These are phyloP conservation scores for Pholiota molesta DNA, from an alignment of 768 basidiomycete species.

Conservation along the genomic window DNA sequence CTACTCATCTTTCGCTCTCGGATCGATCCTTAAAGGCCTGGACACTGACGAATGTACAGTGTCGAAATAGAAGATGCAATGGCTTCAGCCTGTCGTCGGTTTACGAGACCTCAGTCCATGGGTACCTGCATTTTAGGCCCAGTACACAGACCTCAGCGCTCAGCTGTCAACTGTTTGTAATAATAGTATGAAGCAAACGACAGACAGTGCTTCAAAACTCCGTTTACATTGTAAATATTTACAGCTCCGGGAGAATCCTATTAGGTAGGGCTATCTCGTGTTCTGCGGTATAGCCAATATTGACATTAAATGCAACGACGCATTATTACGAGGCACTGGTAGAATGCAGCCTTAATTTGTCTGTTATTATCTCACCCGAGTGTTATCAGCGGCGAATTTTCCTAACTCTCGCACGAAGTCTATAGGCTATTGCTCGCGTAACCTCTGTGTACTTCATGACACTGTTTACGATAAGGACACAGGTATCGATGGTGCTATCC, in stretches of 20 bases:
- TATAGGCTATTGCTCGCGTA: background rate
- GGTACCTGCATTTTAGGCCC: background rate
- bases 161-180: background rate
- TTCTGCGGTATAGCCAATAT: background rate
- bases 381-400: background rate
- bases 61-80: background rate
- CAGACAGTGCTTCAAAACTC: background rate
- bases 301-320: background rate
- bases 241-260: background rate
- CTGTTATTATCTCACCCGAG: background rate
- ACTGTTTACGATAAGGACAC: background rate
- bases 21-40: conserved; percentile 1
- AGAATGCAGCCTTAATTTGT: background rate
- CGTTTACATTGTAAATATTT: background rate
- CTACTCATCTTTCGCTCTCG: background rate
- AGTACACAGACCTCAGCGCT: too few relatives aligned
- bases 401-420: background rate
- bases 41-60: background rate
- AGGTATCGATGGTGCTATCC: background rate
- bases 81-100: background rate
- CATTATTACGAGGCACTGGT: too few relatives aligned
- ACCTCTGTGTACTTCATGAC: background rate
- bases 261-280: background rate
- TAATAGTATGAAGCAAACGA: background rate
- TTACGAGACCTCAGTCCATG: background rate